Evolutionary conservation across 1,284 basidiomycete genomes (phyloP), one percentile per base, ranked within the genome.

Genomic region (Leccinum idahoense): DNA sequence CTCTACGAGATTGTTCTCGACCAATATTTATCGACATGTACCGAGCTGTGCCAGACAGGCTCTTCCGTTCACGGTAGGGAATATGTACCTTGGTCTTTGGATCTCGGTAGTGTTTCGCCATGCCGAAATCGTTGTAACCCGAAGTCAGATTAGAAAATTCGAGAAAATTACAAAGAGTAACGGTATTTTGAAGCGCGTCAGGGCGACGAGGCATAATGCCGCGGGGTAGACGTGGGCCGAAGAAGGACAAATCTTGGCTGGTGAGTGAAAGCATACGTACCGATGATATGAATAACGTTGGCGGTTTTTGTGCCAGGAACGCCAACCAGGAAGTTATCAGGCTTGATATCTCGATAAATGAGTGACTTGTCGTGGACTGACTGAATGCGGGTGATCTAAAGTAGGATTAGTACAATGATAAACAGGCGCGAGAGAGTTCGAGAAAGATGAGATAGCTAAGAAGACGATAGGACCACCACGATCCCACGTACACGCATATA

Each of bases 1-100:
- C 95, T 68, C 95, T 84, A 67, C 95, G 88, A 57, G 93, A 94
- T 79, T 85, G 83, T 80, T 94, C 93, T 68, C 94, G 87, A 53
- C 96, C 96, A 70, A 98, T 98, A 78, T 98, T 98, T 84, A 98
- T 98, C 55, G 94, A 96, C 82, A 97, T 98, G 82, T 98, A 99
- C 62, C 96, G 92, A 58, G 96, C 96, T 23, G 96, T 98, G 58
- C 96, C 97, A 15, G 94, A 97, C 62, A 98, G 80, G 68, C 94
- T 97, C 84, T 98, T 98, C 79, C 96, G 94, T 80, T 99, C 96
- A 69, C 96, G 87, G 81, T 99, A 99, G 32, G 96, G 96, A 66
- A 98, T 98, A 79, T 99, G 96, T 59, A 93, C 85, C 77, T 96
- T 96, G 5, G 94, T 96, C 82, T 96, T 97, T 18, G 96, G 96